Base-by-base conservation (phyloP, 495 filamentous ascomycete species). In the Tuber brumale region DNA sequence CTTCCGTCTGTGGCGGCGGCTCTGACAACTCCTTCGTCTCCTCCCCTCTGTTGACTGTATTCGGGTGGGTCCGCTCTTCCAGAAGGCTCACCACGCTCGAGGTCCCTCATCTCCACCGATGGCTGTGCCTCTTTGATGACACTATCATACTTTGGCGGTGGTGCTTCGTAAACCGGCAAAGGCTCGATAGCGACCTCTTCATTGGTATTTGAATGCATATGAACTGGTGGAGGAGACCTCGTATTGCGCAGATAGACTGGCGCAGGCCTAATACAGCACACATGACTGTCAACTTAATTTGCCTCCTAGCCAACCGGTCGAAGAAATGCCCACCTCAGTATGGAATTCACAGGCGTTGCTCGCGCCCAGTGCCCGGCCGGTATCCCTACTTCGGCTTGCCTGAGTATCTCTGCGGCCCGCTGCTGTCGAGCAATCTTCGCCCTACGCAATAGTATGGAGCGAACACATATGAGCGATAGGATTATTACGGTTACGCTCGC, bases 141-240 rank as follows among this genome's bases (percentile, higher is more conserved):
- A 44, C 23, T 71, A n/a, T 81, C 79, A 48, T 81, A 81, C 16
- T 31, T 72, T 37, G 79, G 79, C 37, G 79, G 79, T n/a, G 79
- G 79, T 14, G 79, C 79, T 69, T 81, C 79, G 27, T 81, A 81
- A 12, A 72, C 43, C 27, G 79, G 79, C 27, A 81, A 76, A 44
- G 80, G 77, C 19, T 81, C 79, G 19, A 73, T 73, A 16, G 75
- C 51, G 39, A 76, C 74, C 16, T 74, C 70, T 5, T 43, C 69
- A 5, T 69, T 74, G 6, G 76, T 42, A 35, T 57, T 66, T 18
- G 75, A 46, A 48, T 45, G 27, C 45, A 35, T 7, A 19, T 37
- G 39, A 27, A 31, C 73, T 61, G 78, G 70, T 51, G 78, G 45
- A 12, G 78, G 45, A 12, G 76, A 73, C 27, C 74, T 61, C 21